Conservation (phyloP, 2,329 filamentous ascomycete genomes). For the Neopestalotiopsis sp. region DNA sequence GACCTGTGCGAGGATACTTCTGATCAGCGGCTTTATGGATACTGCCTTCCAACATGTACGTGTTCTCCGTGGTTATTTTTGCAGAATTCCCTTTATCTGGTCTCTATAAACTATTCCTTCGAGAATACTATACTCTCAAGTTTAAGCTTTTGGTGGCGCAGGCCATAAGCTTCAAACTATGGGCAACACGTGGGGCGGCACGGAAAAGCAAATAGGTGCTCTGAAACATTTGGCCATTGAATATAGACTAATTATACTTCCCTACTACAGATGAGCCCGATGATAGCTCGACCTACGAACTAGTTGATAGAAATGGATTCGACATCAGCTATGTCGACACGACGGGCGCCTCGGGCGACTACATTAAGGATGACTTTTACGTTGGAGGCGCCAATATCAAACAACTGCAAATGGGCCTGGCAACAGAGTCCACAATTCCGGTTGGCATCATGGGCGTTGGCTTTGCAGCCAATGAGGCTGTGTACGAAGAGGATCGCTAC, state of each 20-base stretch:
- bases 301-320: slow-evolving; percentile 52
- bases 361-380: slow-evolving; percentile 60
- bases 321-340: slow-evolving; percentile 67
- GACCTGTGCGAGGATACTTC: slow-evolving; percentile 44
- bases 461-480: slow-evolving; percentile 55
- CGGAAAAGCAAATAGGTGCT: not conserved
- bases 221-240: not conserved
- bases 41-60: slow-evolving; percentile 50
- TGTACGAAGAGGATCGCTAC: slow-evolving; percentile 44
- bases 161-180: not conserved
- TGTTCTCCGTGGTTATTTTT: not conserved
- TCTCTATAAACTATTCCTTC: not conserved
- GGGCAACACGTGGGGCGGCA: not conserved
- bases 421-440: slow-evolving; percentile 51
- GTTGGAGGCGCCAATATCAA: slow-evolving; percentile 56
- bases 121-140: not conserved
- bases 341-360: slow-evolving; percentile 59
- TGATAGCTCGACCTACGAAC: slow-evolving; percentile 54
- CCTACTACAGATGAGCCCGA: slow-evolving; percentile 43
- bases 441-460: slow-evolving; percentile 66
- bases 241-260: not conserved
- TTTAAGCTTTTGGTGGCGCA: slow-evolving; percentile 4
- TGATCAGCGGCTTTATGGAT: slow-evolving; percentile 42
- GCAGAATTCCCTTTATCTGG: not conserved
- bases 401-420: slow-evolving; percentile 62